Evolutionary conservation across 2,329 filamentous ascomycete genomes (phyloP), one percentile per base, ranked within the genome.

Genomic region (Dothiorella sarmentorum): DNA sequence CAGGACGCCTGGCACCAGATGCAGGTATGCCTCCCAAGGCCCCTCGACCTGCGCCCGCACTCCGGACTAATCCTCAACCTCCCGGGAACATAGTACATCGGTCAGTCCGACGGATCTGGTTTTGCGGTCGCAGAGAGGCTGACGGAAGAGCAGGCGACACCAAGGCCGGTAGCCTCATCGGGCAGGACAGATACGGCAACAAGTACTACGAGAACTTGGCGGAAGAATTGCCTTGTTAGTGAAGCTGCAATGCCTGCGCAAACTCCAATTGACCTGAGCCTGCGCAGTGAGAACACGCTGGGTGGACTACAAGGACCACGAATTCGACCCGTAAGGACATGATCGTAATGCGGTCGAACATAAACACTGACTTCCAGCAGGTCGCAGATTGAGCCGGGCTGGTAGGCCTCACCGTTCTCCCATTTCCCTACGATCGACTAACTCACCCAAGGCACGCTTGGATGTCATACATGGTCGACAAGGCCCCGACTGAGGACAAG

Each of bases 401-500:
- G 94, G 82, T 85, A 76, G 37, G 65, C 33, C 37, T 22, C 24
- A 13, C 7, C 17, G 26, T 13, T 15, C n/a, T 24, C 10, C 10
- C n/a, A 2, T 3, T 10, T 31, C 10, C 11, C 35, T 2, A 13
- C 9, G 22, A n/a, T 35, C 31, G 20, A 35, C 37, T 59, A 27
- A 59, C 29, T 7, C 13, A 11, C 10, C 3, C 6, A 27, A 59
- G 83, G 94, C 94, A 97, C 78, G 91, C 90, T 27, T 99, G 94
- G 94, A 91, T 99, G 67, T 91, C 91, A 65, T 97, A 99, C 78
- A 80, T 86, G 77, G 87, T 96, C 68, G 91, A 97, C 76, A 89
- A 89, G 76, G 86, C 93, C 35, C 94, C 94, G 1, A 84, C 81
- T 35, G 76, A 88, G 69, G 94, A 99, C 73, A 78, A 86, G 55